Evolutionary conservation across 1,139 yeast species (phyloP), one percentile per base, ranked within the genome.

Genomic region (Debaryomyces singareniensis): DNA sequence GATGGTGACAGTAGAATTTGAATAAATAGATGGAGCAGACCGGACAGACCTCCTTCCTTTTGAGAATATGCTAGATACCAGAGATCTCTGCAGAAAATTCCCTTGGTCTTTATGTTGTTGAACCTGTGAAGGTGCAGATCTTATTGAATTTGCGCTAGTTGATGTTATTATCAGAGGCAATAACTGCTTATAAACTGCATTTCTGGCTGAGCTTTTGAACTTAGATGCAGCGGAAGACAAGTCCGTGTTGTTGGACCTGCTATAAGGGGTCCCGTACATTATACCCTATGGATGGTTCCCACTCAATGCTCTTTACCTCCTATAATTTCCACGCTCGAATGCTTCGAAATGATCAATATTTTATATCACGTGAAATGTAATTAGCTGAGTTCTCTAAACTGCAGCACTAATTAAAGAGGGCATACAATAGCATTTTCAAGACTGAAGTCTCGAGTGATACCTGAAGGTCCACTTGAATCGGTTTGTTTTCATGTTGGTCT

Each of bases 181-280:
- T 26, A 67, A 52, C 39, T 65, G 71, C 38, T 60, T 68, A 40
- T 63, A 67, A 39, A 67, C 65, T 39, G 69, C 71, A 42, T 53
- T 61, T 49, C 73, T 56, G 27, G 73, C 73, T 30, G 55, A 53
- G 30, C 67, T 72, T 34, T 61, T 61, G 46, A 67, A 66, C 24
- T 61, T 66, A 7, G 61, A 44, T 6, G 73, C 72, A n/a, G 69
- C 52, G 29, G 58, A 54, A 35, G 51, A 36, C 7, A 20, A 32
- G 31, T 49, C 37, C 41, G 45, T 57, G 27, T 52, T 53, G 29
- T 47, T 48, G 29, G 50, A 46, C 30, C 68, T 53, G 13, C 57
- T 50, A 37, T 54, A 58, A 2, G 68, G 64, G 13, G 64, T 53
- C 20, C 69, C 68, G 45, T 58, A 64, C 71, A 64, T 64, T 23